Evolutionary conservation across 306 rosid species (phyloP).

Genomic region (Astragalus glycyphyllos): DNA sequence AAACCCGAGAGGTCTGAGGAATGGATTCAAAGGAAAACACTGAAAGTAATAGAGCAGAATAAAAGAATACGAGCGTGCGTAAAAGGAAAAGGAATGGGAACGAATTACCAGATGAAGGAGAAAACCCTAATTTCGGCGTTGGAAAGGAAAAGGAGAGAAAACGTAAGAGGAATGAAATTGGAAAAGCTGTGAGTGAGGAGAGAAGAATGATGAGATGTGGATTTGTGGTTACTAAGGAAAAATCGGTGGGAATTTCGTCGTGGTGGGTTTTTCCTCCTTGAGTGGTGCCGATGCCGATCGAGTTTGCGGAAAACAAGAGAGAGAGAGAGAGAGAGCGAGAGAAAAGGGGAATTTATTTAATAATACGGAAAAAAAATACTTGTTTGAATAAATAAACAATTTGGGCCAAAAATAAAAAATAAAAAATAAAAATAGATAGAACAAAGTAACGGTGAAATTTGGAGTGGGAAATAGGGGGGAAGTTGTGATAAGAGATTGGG

Average conservation of each 20-base stretch:
- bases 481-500: constrained; percentile 29
- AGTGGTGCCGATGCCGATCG: constrained; percentile 65
- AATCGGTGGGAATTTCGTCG: constrained; percentile 35
- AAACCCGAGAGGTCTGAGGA: constrained; percentile 37
- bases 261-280: constrained; percentile 41
- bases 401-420: not conserved
- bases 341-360: constrained; percentile 12
- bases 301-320: constrained; percentile 44
- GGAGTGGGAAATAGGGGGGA: constrained; percentile 32
- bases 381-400: no score
- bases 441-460: constrained; percentile 51
- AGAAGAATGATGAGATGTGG: not conserved
- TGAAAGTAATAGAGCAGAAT: constrained; percentile 1
- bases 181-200: constrained; percentile 1
- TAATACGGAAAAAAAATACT: not conserved
- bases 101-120: constrained; percentile 36
- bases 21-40: constrained; percentile 8
- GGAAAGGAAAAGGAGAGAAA: constrained; percentile 33
- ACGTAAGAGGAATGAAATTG: not conserved
- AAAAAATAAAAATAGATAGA: not conserved
- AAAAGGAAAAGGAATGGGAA: not conserved
- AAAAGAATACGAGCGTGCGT: constrained; percentile 23
- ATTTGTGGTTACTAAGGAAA: constrained; percentile 5
- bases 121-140: constrained; percentile 58
- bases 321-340: constrained; percentile 9